Evolutionary conservation across 202 grass and related monocot genomes (phyloP).

Genomic region (Panicum hallii): DNA sequence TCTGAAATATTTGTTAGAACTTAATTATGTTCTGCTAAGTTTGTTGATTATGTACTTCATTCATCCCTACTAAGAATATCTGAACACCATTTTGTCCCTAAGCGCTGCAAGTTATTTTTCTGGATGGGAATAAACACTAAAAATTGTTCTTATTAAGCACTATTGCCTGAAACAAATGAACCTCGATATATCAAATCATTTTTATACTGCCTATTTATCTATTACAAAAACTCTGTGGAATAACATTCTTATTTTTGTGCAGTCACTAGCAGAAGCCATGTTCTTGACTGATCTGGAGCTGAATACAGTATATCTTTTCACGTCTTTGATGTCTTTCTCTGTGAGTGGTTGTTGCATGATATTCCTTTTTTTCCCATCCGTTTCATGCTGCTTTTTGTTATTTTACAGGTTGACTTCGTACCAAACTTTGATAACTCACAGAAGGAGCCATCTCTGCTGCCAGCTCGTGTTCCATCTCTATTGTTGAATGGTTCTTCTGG

Average conservation of each 20-base stretch:
- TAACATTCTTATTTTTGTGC: constrained; percentile 52
- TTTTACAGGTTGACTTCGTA: constrained; percentile 81
- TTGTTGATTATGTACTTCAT: constrained; percentile 5
- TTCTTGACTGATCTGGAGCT: constrained; percentile 92
- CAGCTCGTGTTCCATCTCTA: constrained; percentile 85
- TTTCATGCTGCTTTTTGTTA: constrained; percentile 41
- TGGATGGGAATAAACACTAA: background rate
- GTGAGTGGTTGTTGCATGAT: background rate
- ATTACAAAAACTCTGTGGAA: background rate
- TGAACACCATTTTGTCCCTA: background rate
- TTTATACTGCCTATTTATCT: background rate
- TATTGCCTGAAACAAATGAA: constrained; percentile 4
- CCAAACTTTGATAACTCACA: constrained; percentile 99
- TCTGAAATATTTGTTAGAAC: background rate
- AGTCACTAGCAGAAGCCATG: constrained; percentile 91
- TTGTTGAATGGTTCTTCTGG: constrained; percentile 94
- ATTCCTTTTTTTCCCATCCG: constrained; percentile 16
- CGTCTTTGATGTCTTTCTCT: constrained; percentile 25
- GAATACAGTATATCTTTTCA: constrained; percentile 69
- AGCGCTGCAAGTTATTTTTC: background rate
- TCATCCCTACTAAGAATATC: constrained; percentile 7
- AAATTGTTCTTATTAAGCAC: background rate
- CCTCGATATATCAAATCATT: background rate
- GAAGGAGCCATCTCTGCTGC: constrained; percentile 94
- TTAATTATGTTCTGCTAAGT: constrained; percentile 23